Conservation (phyloP, 2,329 filamentous ascomycete species). For the Madurella fahalii region DNA sequence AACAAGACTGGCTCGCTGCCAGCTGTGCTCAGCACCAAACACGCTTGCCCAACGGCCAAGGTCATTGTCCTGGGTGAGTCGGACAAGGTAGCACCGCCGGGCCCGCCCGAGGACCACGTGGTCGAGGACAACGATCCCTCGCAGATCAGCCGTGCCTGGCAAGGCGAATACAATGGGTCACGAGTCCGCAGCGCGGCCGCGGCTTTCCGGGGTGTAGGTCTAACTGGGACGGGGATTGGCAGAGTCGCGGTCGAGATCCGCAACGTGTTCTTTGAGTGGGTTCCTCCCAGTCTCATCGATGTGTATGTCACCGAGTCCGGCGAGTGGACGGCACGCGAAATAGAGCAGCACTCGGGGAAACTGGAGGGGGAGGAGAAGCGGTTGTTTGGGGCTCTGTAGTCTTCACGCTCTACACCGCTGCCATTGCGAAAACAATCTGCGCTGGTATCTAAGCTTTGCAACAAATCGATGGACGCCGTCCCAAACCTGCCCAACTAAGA, state of each 20-base stretch:
- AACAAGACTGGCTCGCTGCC: constrained; percentile 65
- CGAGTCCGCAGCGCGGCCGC: constrained; percentile 24
- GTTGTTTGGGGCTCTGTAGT: constrained; percentile 42
- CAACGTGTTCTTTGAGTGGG: constrained; percentile 60
- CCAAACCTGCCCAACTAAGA: constrained; percentile 3
- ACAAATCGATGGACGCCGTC: neutral
- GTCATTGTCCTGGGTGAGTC: constrained; percentile 55
- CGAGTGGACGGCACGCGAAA: constrained; percentile 36
- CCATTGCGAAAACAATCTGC: constrained; percentile 1
- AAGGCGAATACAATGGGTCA: constrained; percentile 23
- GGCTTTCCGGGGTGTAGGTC: constrained; percentile 6
- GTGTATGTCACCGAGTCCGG: constrained; percentile 54
- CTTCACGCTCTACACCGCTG: neutral
- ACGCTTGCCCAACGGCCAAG: constrained; percentile 42
- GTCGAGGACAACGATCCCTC: constrained; percentile 48
- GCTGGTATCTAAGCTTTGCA: constrained; percentile 14
- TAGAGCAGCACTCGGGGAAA: constrained; percentile 37
- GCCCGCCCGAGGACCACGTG: constrained; percentile 39
- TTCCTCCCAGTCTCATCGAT: constrained; percentile 48
- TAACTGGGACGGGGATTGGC: neutral
- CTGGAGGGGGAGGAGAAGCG: constrained; percentile 35
- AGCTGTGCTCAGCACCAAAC: constrained; percentile 51
- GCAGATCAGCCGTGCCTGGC: constrained; percentile 51
- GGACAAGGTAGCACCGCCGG: constrained; percentile 56
- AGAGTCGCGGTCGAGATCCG: constrained; percentile 33